Base-by-base conservation (phyloP, 208 protist genomes). In the Leishmania amazonensis region DNA sequence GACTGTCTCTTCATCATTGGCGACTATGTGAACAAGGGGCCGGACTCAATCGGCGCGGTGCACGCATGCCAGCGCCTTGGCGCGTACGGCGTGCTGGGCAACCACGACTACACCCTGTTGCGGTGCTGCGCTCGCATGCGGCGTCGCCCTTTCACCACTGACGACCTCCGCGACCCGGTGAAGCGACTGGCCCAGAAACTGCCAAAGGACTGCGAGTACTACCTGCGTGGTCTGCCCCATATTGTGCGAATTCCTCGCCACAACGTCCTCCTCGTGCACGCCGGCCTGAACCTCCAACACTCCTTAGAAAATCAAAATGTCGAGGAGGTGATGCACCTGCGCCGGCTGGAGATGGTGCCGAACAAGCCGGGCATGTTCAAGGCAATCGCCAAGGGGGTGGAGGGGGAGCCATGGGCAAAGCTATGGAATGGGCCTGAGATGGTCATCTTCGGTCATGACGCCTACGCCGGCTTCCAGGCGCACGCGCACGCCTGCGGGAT, bases 361-460 rank as follows among this genome's bases (percentile, higher is more conserved):
- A 86, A 64, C 49, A 79, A 82, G 57, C 76, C 78, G 19, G 76
- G 72, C 11, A 53, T 38, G 58, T 97, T 87, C 81, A 79, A 83
- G 51, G 89, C 88, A 3, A 83, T 96, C 38, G 79, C 89, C 45
- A 96, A 98, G 75, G 92, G 93, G 42, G 74, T 76, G 60, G 84
- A 79, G 0, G 93, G 93, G 31, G 83, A 87, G 58, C 85, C 90
- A 5, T 98, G 95, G 95, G 95, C 75, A 15, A 62, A 79, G 67
- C 79, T 95, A 53, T 98, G 93, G 92, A 80, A 87, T 17, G 95
- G 95, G 13, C 95, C 95, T 7, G 92, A 97, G 80, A 87, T 79
- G 62, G 88, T 98, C 47, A 86, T 98, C 49, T 98, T 98, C 77
- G 96, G 96, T 17, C 96, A 98, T 86, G 96, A 97, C 78, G 96